phyloP scores from a whole-genome alignment of 495 filamentous ascomycete species.

The Penicillium argentinense region DNA sequence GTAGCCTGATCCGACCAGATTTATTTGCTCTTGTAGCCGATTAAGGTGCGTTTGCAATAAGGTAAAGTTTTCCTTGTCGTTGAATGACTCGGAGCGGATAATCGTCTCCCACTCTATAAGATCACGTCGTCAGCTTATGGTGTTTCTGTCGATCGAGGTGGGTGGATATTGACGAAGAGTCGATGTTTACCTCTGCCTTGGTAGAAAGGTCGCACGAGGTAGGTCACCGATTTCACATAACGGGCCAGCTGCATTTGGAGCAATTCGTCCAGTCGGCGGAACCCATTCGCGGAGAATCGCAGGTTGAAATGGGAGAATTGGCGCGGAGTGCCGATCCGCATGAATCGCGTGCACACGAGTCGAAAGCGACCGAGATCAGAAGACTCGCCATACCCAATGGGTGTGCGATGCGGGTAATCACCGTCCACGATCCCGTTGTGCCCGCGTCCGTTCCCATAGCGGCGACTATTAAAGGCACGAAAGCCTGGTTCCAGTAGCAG shows the following conservation, averaged over 20 bases:
- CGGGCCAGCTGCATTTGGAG: slow-evolving; percentile 54
- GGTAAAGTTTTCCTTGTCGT: slow-evolving; percentile 18
- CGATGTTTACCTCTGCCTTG: slow-evolving; percentile 46
- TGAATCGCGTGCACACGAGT: slow-evolving; percentile 61
- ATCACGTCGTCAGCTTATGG: slow-evolving; percentile 19
- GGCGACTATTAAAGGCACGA: slow-evolving; percentile 2
- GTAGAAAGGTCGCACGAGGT: slow-evolving; percentile 72
- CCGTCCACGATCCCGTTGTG: not conserved
- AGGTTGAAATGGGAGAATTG: slow-evolving; percentile 60
- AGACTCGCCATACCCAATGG: slow-evolving; percentile 28
- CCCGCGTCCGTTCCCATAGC: slow-evolving; percentile 5
- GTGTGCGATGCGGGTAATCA: no score
- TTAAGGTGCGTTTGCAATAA: slow-evolving; percentile 29
- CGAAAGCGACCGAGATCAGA: slow-evolving; percentile 52
- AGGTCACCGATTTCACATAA: slow-evolving; percentile 67
- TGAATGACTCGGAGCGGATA: slow-evolving; percentile 19
- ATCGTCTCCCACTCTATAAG: slow-evolving; percentile 36
- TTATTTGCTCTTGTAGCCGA: slow-evolving; percentile 35
- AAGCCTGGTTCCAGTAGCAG: slow-evolving; percentile 12
- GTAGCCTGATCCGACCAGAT: slow-evolving; percentile 24
- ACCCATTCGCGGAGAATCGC: slow-evolving; percentile 59
- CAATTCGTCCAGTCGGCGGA: slow-evolving; percentile 53
- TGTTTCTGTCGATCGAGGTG: not conserved
- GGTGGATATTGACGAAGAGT: not conserved
- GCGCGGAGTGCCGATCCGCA: slow-evolving; percentile 58